A percentile compares a stretch with the other conserved stretches of the same genome.
phyloP scores from a whole-genome alignment of 257 asterid species.

The Solanum piurae region DNA sequence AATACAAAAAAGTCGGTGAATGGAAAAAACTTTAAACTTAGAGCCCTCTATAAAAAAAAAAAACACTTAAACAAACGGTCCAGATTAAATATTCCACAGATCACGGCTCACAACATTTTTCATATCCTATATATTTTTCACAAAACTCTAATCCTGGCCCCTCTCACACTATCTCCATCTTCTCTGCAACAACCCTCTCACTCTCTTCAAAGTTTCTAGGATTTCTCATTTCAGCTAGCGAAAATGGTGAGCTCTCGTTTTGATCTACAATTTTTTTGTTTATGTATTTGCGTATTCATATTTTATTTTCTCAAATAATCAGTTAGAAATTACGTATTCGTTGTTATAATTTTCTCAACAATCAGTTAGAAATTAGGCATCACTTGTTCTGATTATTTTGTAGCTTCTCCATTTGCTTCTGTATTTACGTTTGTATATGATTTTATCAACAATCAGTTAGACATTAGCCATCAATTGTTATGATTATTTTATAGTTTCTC shows the following conservation, averaged over 20 bases:
- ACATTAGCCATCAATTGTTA: neutral
- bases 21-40: neutral
- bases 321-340: neutral
- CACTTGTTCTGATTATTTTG: neutral
- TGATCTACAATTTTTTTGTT: neutral
- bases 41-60: neutral
- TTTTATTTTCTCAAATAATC: neutral
- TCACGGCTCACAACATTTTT: neutral
- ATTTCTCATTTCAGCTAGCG: neutral
- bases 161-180: neutral
- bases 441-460: neutral
- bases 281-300: neutral
- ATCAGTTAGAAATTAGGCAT: neutral
- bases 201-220: neutral
- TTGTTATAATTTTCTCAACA: neutral
- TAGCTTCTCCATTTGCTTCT: neutral
- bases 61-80: neutral
- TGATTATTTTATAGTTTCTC: neutral
- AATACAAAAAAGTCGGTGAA: neutral
- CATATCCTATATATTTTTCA: neutral
- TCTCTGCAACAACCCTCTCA: neutral
- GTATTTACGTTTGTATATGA: neutral
- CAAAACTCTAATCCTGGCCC: neutral
- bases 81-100: neutral
- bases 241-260: neutral